Percentiles rank a stretch among this genome's conserved stretches.
These are phyloP conservation scores for Begonia masoniana DNA, from an alignment of 306 rosid genomes.

Conservation along the genomic window DNA sequence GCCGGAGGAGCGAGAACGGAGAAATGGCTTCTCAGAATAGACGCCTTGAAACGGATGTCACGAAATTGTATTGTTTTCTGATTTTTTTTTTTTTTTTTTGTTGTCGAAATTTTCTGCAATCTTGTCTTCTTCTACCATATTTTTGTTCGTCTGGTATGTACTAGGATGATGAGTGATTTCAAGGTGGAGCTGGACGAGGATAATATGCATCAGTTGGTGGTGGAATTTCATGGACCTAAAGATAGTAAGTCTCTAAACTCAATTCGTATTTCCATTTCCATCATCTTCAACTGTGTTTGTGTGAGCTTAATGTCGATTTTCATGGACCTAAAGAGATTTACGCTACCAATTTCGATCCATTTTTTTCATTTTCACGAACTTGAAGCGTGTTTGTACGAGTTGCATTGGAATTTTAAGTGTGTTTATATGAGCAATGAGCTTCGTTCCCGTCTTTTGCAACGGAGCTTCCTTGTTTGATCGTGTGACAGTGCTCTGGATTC, in stretches of 20 bases:
- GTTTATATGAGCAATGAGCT: too few species aligned
- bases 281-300: too few species aligned
- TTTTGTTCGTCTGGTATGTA: constrained; percentile 14
- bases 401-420: background rate
- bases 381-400: background rate
- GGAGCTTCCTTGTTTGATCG: too few species aligned
- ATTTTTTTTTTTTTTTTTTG: background rate
- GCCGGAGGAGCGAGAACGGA: background rate
- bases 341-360: constrained; percentile 15
- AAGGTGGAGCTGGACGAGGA: constrained; percentile 74
- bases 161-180: constrained; percentile 92
- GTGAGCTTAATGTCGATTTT: constrained; percentile 64
- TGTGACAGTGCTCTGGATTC: too few species aligned
- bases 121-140: constrained; percentile 3
- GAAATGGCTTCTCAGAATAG: constrained; percentile 82
- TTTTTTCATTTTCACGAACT: constrained; percentile 5
- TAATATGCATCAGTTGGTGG: constrained; percentile 25
- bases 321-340: constrained; percentile 76
- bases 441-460: too few species aligned
- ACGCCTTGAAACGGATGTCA: constrained; percentile 88
- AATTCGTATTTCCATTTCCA: too few species aligned
- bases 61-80: constrained; percentile 52
- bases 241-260: too few species aligned
- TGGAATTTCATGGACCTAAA: too few species aligned
- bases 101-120: background rate